Percentiles rank a stretch among this genome's conserved stretches.
These are phyloP conservation scores for Epichloe coenophiala DNA, from an alignment of 2,329 filamentous ascomycete genomes.

Conservation along the genomic window DNA sequence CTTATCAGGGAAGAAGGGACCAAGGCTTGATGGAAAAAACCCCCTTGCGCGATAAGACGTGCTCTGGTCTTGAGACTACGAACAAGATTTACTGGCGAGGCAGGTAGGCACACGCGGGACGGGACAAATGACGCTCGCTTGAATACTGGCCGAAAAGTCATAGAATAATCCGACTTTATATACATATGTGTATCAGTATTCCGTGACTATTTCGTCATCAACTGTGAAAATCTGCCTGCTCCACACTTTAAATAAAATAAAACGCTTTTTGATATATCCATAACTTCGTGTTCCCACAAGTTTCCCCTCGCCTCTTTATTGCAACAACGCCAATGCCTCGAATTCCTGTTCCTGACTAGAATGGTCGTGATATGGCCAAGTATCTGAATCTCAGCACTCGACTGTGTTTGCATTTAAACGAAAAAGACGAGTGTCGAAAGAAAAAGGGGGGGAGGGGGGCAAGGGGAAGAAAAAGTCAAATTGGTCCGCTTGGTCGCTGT, in stretches of 20 bases:
- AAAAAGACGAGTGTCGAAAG: background rate
- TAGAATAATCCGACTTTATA: no score
- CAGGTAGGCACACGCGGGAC: no score
- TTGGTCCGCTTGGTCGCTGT: background rate
- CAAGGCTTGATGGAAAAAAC: no score
- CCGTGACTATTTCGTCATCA: no score
- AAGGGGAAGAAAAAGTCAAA: background rate
- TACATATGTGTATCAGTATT: no score
- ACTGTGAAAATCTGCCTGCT: background rate
- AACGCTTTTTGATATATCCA: background rate
- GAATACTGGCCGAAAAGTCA: no score
- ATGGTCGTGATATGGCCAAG: background rate
- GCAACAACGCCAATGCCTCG: background rate
- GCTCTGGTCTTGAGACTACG: background rate
- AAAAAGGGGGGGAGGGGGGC: background rate
- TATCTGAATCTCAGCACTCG: background rate
- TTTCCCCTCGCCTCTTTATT: background rate
- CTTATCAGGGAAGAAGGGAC: constrained; percentile 21
- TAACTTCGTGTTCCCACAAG: background rate
- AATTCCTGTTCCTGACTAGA: background rate
- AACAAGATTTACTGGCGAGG: no score
- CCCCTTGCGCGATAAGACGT: constrained; percentile 1
- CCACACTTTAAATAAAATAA: background rate
- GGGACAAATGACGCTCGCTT: no score
- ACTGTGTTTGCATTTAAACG: background rate